Evolutionary conservation across 768 basidiomycete genomes (phyloP), one percentile per base, ranked within the genome.

Genomic region (Phaffia tasmanica): DNA sequence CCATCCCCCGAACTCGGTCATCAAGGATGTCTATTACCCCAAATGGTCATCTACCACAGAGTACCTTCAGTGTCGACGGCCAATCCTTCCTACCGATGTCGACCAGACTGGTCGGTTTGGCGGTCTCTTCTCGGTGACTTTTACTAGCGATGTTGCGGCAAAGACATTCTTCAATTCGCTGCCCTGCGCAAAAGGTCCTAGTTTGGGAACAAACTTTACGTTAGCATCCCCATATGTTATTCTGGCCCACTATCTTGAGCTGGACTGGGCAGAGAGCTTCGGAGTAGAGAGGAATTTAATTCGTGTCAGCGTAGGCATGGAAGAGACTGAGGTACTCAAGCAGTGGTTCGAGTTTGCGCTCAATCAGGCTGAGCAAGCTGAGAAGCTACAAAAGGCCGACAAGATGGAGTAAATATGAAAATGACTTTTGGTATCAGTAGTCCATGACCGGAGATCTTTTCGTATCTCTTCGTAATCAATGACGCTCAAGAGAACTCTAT

Each of bases 191-290:
- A 99, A 98, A 75, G 94, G 94, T 2, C 94, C 94, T 0, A 86
- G 85, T 73, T 71, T 80, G 49, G 94, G 94, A 1, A 97, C 94
- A 25, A 95, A 90, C 80, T 97, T 97, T 75, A 97, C 94, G 1
- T 81, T 98, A 35, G 90, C 91, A 42, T 92, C 85, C 71, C 94
- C 93, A 29, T 98, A 89, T 74, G 88, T 89, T 14, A 84, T 98
- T 66, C 80, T 99, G 29, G 94, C 89, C 48, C 94, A 98, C 76
- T 97, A 84, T 71, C 74, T 78, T 0, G 94, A 99, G 76, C 78
- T 94, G 69, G 88, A 87, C 48, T 99, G 94, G 94, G 94, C 93
- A 19, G 85, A 83, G 59, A 78, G 80, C 69, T 94, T 83, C 76
- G 92, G 89, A 23, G 89, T 99, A 16, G 89, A 94, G 72, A 79